phyloP scores from a whole-genome alignment of 129 eudicot genomes.

The Flaveria bidentis region DNA sequence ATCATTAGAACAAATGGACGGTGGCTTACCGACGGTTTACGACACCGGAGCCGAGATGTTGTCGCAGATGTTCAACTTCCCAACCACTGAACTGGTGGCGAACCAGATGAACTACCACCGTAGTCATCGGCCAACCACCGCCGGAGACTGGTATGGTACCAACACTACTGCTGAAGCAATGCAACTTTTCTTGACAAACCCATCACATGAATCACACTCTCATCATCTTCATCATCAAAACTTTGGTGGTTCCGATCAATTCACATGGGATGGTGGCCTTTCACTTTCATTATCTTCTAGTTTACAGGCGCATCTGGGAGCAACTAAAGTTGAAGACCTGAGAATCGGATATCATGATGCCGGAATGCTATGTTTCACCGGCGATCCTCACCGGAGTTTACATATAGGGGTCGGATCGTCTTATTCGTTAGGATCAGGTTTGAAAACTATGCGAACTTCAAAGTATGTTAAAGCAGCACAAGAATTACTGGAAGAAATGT shows the following conservation, averaged over 20 bases:
- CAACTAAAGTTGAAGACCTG: constrained; percentile 73
- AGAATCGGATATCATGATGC: constrained; percentile 47
- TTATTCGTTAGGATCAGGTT: constrained; percentile 42
- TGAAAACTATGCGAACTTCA: constrained; percentile 67
- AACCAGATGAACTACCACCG: constrained; percentile 52
- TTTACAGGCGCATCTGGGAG: constrained; percentile 63
- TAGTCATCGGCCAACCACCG: constrained; percentile 17
- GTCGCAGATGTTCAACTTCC: constrained; percentile 82
- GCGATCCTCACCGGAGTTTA: constrained; percentile 44
- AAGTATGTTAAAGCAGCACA: constrained; percentile 84
- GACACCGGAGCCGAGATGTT: constrained; percentile 76
- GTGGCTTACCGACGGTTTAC: constrained; percentile 45
- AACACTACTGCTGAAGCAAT: constrained; percentile 58
- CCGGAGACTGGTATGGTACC: constrained; percentile 60
- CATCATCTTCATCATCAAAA: neutral
- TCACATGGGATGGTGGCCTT: constrained; percentile 53
- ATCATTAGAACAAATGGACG: constrained; percentile 44
- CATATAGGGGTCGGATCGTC: constrained; percentile 71
- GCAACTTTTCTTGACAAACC: constrained; percentile 88
- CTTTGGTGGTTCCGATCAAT: constrained; percentile 27
- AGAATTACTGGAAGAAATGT: constrained; percentile 25
- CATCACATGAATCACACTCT: constrained; percentile 54
- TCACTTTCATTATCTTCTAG: constrained; percentile 80
- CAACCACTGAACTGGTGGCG: constrained; percentile 43
- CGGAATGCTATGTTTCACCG: constrained; percentile 63